Percentiles rank a stretch among this genome's conserved stretches.
These are phyloP conservation scores for Arthrobotrys entomopaga DNA, from an alignment of 2,329 filamentous ascomycete genomes.

Conservation along the genomic window DNA sequence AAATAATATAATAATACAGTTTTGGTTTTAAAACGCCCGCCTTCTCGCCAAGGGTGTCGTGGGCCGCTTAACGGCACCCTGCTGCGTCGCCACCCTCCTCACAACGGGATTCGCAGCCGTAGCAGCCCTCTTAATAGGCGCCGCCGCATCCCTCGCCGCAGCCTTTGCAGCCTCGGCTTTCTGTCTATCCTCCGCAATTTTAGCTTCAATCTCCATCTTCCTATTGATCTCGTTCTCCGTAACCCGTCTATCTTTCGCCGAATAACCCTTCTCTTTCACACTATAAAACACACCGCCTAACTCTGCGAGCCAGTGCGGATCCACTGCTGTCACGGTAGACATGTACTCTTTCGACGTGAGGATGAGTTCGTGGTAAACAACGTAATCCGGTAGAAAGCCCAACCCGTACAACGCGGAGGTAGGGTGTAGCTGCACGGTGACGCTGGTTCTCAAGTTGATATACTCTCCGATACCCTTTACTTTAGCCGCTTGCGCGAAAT, in stretches of 20 bases:
- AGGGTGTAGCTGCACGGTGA: constrained; percentile 92
- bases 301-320: constrained; percentile 96
- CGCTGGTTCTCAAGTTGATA: constrained; percentile 92
- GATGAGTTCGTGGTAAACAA: constrained; percentile 97
- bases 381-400: constrained; percentile 94
- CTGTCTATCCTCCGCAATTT: constrained; percentile 88
- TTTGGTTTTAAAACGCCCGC: constrained; percentile 57
- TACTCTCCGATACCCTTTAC: constrained; percentile 98
- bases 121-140: constrained; percentile 63
- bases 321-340: constrained; percentile 93
- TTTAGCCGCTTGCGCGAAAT: constrained; percentile 96
- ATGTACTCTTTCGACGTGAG: constrained; percentile 98
- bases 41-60: constrained; percentile 57
- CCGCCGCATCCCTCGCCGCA: constrained; percentile 59
- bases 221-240: constrained; percentile 92
- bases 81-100: constrained; percentile 57
- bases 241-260: constrained; percentile 81
- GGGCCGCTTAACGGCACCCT: constrained; percentile 58
- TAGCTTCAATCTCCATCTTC: constrained; percentile 89
- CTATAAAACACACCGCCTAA: constrained; percentile 97
- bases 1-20: constrained; percentile 12
- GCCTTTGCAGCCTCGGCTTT: constrained; percentile 69
- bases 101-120: constrained; percentile 54
- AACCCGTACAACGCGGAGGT: constrained; percentile 92
- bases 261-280: constrained; percentile 97